phyloP scores from a whole-genome alignment of 2,329 filamentous ascomycete genomes.

The Pseudocercospora crystallina region DNA sequence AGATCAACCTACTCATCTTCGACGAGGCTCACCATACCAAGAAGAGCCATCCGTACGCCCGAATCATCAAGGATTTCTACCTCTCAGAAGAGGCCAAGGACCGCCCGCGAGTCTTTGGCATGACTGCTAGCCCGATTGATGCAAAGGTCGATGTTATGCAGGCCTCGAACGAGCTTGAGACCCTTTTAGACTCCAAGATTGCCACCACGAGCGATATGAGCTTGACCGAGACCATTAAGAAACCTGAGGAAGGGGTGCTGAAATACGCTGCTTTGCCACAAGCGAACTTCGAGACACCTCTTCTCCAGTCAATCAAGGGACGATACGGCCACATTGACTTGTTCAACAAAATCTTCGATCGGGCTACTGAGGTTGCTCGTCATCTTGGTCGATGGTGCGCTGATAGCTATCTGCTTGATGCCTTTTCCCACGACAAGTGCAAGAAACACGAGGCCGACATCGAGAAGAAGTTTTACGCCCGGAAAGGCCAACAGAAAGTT shows the following conservation, averaged over 20 bases:
- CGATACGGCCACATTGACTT: slow-evolving; percentile 53
- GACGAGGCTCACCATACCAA: slow-evolving; percentile 97
- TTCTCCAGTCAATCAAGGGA: slow-evolving; percentile 60
- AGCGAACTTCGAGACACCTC: slow-evolving; percentile 59
- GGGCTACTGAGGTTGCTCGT: slow-evolving; percentile 59
- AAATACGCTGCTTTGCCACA: slow-evolving; percentile 53
- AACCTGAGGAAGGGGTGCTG: slow-evolving; percentile 60
- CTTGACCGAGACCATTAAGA: slow-evolving; percentile 58
- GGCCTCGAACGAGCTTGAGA: slow-evolving; percentile 69
- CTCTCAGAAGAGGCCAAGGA: slow-evolving; percentile 47
- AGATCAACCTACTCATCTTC: slow-evolving; percentile 88
- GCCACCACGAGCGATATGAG: slow-evolving; percentile 68
- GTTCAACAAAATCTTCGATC: slow-evolving; percentile 60
- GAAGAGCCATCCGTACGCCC: slow-evolving; percentile 85
- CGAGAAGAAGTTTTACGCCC: slow-evolving; percentile 35
- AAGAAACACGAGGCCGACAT: slow-evolving; percentile 26
- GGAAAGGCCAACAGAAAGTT: slow-evolving; percentile 25
- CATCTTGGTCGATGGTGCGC: slow-evolving; percentile 81
- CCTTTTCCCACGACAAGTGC: slow-evolving; percentile 25
- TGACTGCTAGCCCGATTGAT: slow-evolving; percentile 96
- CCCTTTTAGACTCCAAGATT: slow-evolving; percentile 76
- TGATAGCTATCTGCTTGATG: slow-evolving; percentile 59
- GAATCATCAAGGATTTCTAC: slow-evolving; percentile 88
- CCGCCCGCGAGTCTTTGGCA: slow-evolving; percentile 81
- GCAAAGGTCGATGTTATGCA: slow-evolving; percentile 70